Evolutionary conservation across 495 filamentous ascomycete species (phyloP).

Genomic region (Opeltia flavorubescens): DNA sequence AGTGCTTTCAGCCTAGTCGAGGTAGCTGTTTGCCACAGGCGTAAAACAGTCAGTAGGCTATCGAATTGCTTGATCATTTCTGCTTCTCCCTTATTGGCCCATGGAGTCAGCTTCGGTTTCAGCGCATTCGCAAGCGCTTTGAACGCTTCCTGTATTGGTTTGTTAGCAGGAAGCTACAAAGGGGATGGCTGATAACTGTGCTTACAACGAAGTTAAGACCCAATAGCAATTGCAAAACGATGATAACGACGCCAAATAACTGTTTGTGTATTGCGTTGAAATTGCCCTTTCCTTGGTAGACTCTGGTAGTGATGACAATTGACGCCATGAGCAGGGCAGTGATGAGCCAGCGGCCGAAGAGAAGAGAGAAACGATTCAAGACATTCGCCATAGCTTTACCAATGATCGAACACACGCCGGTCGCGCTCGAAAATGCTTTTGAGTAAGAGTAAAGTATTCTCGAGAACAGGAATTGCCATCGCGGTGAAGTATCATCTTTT

Average conservation of each 20-base stretch:
- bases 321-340: neutral
- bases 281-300: neutral
- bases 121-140: neutral
- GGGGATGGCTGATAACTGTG: neutral
- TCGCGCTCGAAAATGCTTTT: no score
- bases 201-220: neutral
- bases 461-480: no score
- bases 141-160: neutral
- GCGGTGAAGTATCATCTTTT: no score
- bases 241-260: neutral
- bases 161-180: neutral
- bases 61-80: neutral
- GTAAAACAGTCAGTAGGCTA: neutral
- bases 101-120: neutral
- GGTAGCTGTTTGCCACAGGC: neutral
- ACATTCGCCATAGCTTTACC: no score
- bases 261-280: neutral
- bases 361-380: no score
- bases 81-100: neutral
- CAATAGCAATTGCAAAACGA: neutral
- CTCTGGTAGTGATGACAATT: neutral
- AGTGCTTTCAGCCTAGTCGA: neutral
- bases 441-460: no score
- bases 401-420: no score
- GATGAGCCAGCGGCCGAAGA: no score